phyloP scores from a whole-genome alignment of 2,329 filamentous ascomycete species.

The Ascochyta pisi region DNA sequence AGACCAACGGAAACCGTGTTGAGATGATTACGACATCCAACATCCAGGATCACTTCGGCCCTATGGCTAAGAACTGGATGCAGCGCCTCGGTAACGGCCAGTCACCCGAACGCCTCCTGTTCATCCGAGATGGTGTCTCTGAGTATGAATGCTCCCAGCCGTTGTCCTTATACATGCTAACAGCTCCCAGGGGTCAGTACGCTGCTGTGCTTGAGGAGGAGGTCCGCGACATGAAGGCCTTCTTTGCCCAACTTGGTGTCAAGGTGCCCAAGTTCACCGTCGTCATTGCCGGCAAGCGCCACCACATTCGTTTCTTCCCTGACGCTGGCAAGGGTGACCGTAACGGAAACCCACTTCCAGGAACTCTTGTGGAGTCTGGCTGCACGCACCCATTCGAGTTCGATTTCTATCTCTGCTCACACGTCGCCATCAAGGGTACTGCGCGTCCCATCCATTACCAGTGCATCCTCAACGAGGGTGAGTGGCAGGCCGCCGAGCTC shows the following conservation, averaged over 20 bases:
- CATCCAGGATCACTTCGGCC: slow-evolving; percentile 69
- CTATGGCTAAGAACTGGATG: slow-evolving; percentile 71
- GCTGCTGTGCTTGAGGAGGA: slow-evolving; percentile 80
- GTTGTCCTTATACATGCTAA: background rate
- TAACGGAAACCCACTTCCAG: slow-evolving; percentile 83
- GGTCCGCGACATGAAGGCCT: slow-evolving; percentile 71
- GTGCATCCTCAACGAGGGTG: slow-evolving; percentile 82
- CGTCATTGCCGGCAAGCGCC: slow-evolving; percentile 88
- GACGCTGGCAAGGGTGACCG: slow-evolving; percentile 67
- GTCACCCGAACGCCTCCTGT: slow-evolving; percentile 78
- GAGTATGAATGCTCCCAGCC: slow-evolving; percentile 53
- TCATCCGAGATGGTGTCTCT: slow-evolving; percentile 90
- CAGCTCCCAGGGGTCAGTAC: slow-evolving; percentile 76
- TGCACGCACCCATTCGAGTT: slow-evolving; percentile 91
- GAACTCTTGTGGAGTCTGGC: slow-evolving; percentile 85
- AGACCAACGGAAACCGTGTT: slow-evolving; percentile 82
- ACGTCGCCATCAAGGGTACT: slow-evolving; percentile 89
- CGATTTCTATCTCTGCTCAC: slow-evolving; percentile 79
- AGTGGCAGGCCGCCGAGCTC: slow-evolving; percentile 70
- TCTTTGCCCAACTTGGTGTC: slow-evolving; percentile 56
- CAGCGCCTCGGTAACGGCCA: slow-evolving; percentile 59
- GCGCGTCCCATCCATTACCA: slow-evolving; percentile 92
- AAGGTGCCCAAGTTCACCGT: slow-evolving; percentile 75
- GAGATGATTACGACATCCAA: slow-evolving; percentile 79
- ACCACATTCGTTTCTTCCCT: slow-evolving; percentile 93